Conservation (phyloP, 371 early-diverging fungal species). For the Apophysomyces elegans region DNA sequence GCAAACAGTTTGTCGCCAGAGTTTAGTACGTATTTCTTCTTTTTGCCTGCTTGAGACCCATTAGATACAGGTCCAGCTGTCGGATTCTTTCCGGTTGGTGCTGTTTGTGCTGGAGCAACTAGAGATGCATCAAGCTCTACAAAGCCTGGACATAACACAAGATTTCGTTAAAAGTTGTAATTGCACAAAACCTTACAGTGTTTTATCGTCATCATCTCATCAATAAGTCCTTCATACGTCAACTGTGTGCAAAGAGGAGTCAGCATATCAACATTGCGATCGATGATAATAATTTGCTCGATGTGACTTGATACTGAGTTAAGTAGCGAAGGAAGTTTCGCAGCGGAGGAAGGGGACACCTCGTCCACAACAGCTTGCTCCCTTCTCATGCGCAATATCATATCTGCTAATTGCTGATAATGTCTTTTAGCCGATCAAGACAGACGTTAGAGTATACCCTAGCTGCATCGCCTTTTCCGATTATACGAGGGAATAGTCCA, state of each 20-base stretch:
- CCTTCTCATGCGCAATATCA: constrained; percentile 82
- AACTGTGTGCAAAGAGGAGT: constrained; percentile 93
- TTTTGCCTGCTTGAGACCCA: constrained; percentile 50
- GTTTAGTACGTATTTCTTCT: constrained; percentile 83
- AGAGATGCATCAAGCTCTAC: constrained; percentile 65
- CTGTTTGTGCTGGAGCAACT: constrained; percentile 42
- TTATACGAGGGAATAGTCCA: constrained; percentile 86
- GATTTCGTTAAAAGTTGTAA: not conserved
- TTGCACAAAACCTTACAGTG: constrained; percentile 46
- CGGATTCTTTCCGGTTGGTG: constrained; percentile 24
- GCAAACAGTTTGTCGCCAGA: constrained; percentile 76
- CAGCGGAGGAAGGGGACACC: constrained; percentile 45
- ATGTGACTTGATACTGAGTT: constrained; percentile 70
- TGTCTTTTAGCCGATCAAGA: not conserved
- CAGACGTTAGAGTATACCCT: constrained; percentile 48
- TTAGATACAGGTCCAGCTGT: constrained; percentile 20
- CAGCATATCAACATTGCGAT: constrained; percentile 86
- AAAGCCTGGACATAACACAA: constrained; percentile 42
- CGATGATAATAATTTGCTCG: constrained; percentile 90
- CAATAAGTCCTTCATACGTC: constrained; percentile 94
- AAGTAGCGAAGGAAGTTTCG: constrained; percentile 41
- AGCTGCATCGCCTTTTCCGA: constrained; percentile 90
- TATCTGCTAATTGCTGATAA: constrained; percentile 71
- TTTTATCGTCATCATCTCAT: constrained; percentile 76
- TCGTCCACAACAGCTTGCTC: constrained; percentile 70